phyloP scores from a whole-genome alignment of 768 basidiomycete species.

The Asterophora lycoperdoides region DNA sequence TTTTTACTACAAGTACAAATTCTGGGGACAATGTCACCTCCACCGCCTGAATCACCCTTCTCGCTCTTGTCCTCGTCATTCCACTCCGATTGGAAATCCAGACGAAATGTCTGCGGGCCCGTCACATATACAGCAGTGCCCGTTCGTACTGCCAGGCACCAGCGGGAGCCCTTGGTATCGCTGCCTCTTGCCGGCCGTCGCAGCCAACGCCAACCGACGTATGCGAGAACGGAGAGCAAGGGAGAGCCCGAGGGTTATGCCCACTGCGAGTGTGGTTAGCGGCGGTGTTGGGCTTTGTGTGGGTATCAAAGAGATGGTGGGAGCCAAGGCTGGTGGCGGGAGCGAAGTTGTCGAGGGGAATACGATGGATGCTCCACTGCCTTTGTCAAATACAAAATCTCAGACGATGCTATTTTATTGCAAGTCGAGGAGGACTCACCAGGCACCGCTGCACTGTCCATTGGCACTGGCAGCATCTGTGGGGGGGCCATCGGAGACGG shows the following conservation, averaged over 20 bases:
- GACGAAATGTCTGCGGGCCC: background rate
- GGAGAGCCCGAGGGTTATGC: conserved; percentile 26
- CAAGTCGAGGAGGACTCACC: conserved; percentile 30
- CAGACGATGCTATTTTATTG: background rate
- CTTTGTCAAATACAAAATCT: conserved; percentile 2
- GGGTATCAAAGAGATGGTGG: conserved; percentile 6
- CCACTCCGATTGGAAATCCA: background rate
- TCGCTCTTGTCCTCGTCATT: background rate
- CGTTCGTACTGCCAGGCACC: too few relatives aligned
- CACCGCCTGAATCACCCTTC: conserved; percentile 1
- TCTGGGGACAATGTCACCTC: background rate
- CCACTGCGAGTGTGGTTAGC: conserved; percentile 20
- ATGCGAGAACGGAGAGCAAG: conserved; percentile 21
- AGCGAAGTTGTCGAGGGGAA: conserved; percentile 36
- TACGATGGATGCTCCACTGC: conserved; percentile 26
- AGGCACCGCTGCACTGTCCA: conserved; percentile 38
- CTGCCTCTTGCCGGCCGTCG: conserved; percentile 9
- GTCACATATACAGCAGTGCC: background rate
- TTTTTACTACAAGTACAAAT: background rate
- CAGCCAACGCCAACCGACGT: conserved; percentile 23
- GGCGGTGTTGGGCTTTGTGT: conserved; percentile 8
- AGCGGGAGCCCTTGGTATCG: conserved; percentile 9
- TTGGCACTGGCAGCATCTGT: conserved; percentile 14
- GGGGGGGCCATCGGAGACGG: conserved; percentile 35
- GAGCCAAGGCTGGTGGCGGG: conserved; percentile 12